Evolutionary conservation across 768 basidiomycete genomes (phyloP).

Genomic region (Russula griseocarnosa): DNA sequence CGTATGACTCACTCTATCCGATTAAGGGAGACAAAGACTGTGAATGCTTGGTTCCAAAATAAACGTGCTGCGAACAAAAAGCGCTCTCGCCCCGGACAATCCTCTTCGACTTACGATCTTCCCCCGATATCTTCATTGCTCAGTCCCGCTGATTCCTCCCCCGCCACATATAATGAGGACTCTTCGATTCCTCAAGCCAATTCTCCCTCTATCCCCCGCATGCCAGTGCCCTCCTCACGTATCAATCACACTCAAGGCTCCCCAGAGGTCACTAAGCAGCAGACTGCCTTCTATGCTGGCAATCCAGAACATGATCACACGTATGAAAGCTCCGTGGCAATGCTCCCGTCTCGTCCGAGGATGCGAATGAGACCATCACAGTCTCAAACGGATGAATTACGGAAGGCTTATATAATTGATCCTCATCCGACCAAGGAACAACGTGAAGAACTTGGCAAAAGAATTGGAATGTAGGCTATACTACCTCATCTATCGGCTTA

Average conservation of each 20-base stretch:
- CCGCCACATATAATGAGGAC: slow-evolving; percentile 42
- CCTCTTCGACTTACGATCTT: slow-evolving; percentile 31
- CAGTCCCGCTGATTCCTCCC: slow-evolving; percentile 40
- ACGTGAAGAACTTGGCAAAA: slow-evolving; percentile 58
- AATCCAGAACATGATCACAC: slow-evolving; percentile 50
- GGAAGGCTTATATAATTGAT: slow-evolving; percentile 58
- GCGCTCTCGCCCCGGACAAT: slow-evolving; percentile 38
- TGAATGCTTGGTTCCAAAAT: slow-evolving; percentile 86
- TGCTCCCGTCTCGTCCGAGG: slow-evolving; percentile 49
- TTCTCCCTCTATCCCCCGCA: slow-evolving; percentile 30
- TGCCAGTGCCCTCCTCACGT: slow-evolving; percentile 33
- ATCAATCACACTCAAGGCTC: slow-evolving; percentile 31
- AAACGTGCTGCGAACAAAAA: slow-evolving; percentile 82
- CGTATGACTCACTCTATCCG: slow-evolving; percentile 15
- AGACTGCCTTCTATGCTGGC: slow-evolving; percentile 42
- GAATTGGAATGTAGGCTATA: slow-evolving; percentile 67
- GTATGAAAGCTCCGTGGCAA: slow-evolving; percentile 40
- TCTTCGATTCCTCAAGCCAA: slow-evolving; percentile 45
- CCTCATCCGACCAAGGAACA: slow-evolving; percentile 68
- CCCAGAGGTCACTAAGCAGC: slow-evolving; percentile 36
- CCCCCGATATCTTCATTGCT: slow-evolving; percentile 36
- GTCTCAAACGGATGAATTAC: slow-evolving; percentile 66
- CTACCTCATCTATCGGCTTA: slow-evolving; percentile 7
- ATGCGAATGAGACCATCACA: slow-evolving; percentile 60
- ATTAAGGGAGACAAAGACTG: slow-evolving; percentile 75